Percentiles rank a stretch among this genome's conserved stretches.
phyloP scores from a whole-genome alignment of 108 stramenopile species.

The Fistulifera solaris region DNA sequence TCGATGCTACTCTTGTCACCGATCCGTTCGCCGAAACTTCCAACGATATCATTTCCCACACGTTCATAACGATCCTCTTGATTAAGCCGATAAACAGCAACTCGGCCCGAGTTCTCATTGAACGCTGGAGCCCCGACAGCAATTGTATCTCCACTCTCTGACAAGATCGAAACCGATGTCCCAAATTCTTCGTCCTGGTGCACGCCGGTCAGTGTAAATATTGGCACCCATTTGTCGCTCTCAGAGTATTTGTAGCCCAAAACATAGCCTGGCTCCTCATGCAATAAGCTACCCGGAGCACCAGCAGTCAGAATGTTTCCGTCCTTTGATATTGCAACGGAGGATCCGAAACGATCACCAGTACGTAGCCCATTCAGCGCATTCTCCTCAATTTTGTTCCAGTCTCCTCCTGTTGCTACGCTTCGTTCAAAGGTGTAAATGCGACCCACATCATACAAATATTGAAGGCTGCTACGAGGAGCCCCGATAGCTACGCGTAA shows the following conservation, averaged over 20 bases:
- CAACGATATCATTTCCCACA: too few relatives aligned
- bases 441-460: not conserved
- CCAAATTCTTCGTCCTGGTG: conserved; percentile 2
- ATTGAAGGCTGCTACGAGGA: too few relatives aligned
- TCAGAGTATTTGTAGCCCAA: not conserved
- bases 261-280: not conserved
- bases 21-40: too few relatives aligned
- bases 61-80: too few relatives aligned
- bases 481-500: too few relatives aligned
- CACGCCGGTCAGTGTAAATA: conserved; percentile 1
- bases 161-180: conserved; percentile 2
- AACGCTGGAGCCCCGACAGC: conserved; percentile 1
- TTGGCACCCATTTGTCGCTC: not conserved
- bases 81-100: too few relatives aligned
- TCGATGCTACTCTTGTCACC: too few relatives aligned
- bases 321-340: conserved; percentile 1
- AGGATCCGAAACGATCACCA: not conserved
- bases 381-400: not conserved
- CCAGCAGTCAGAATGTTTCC: not conserved
- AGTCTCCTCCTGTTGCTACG: too few relatives aligned
- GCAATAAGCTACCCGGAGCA: conserved; percentile 1
- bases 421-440: conserved; percentile 2
- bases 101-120: too few relatives aligned
- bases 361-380: not conserved
- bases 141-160: not conserved